Conservation (phyloP, 2,329 filamentous ascomycete genomes). For the Colletotrichum sp. region DNA sequence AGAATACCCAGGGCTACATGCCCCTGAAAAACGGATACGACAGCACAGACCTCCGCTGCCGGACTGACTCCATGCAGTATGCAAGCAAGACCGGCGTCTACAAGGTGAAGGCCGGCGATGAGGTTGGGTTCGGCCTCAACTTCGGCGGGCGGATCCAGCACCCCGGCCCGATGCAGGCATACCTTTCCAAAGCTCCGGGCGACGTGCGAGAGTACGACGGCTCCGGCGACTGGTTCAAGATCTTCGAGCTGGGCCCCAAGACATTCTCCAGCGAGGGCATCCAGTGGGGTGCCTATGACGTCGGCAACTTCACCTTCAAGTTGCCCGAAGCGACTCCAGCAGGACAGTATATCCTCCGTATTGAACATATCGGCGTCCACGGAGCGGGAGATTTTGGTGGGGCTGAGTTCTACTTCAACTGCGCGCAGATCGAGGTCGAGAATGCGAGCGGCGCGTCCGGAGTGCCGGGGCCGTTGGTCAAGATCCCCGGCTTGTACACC, state of each 20-base stretch:
- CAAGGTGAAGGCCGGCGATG: neutral
- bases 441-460: neutral
- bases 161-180: neutral
- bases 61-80: neutral
- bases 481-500: neutral
- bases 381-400: neutral
- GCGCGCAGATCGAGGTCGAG: neutral
- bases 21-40: neutral
- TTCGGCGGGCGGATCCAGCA: neutral
- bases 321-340: neutral
- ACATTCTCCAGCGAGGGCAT: neutral
- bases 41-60: neutral
- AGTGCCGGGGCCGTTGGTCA: neutral
- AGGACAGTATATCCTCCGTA: neutral
- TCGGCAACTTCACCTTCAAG: neutral
- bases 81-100: neutral
- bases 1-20: neutral
- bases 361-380: neutral
- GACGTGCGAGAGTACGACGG: slow-evolving; percentile 22
- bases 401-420: neutral
- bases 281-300: neutral
- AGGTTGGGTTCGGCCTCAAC: neutral
- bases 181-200: neutral
- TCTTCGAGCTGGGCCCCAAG: slow-evolving; percentile 27
- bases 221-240: slow-evolving; percentile 35